phyloP scores from a whole-genome alignment of 2,329 filamentous ascomycete genomes.

The Colletotrichum orbiculare region DNA sequence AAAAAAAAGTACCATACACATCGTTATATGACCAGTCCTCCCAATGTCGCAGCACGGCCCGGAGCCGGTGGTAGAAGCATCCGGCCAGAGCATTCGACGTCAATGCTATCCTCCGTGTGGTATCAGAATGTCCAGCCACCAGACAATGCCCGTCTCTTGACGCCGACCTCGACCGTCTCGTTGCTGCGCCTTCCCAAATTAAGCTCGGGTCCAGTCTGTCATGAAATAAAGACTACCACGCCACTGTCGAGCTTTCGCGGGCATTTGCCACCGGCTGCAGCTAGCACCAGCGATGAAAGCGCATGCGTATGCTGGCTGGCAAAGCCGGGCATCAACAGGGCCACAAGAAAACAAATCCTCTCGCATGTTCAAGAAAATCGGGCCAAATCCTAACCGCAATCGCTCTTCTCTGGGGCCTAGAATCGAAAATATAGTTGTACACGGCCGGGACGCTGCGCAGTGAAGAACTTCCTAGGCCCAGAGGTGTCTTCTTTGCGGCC shows the following conservation, averaged over 20 bases:
- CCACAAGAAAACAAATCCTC: conserved; percentile 17
- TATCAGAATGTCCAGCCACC: conserved; percentile 35
- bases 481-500: conserved; percentile 1
- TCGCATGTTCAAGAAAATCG: conserved; percentile 11
- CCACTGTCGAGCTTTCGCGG: conserved; percentile 7
- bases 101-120: conserved; percentile 37
- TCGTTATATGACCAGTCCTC: conserved; percentile 30
- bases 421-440: conserved; percentile 31
- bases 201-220: conserved; percentile 28
- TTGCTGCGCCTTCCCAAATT: conserved; percentile 66
- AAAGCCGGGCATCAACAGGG: background rate
- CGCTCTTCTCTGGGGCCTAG: conserved; percentile 18
- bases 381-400: conserved; percentile 27
- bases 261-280: background rate
- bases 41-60: conserved; percentile 33
- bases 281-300: background rate
- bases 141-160: conserved; percentile 42
- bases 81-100: conserved; percentile 33
- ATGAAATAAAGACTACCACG: conserved; percentile 24
- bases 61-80: conserved; percentile 27
- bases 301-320: background rate
- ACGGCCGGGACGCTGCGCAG: conserved; percentile 14
- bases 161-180: conserved; percentile 59
- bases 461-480: conserved; percentile 16
- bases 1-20: conserved; percentile 29